Conservation (phyloP, 352 stramenopile species). For the Phytopythium sindhum region DNA sequence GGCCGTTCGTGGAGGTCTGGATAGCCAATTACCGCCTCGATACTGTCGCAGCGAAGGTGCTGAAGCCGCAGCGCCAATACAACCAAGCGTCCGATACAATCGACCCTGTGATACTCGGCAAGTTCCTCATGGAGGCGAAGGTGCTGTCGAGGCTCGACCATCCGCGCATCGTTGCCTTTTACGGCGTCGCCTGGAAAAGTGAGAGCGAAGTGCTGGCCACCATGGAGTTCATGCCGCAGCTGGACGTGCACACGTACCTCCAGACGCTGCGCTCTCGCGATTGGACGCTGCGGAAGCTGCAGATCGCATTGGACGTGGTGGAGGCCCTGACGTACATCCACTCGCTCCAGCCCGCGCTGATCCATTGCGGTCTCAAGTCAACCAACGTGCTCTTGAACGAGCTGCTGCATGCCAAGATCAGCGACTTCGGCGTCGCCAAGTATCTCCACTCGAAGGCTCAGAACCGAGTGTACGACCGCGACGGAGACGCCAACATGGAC, state of each 20-base stretch:
- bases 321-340: slow-evolving; percentile 37
- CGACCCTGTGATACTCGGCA: slow-evolving; percentile 26
- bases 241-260: slow-evolving; percentile 28
- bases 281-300: slow-evolving; percentile 34
- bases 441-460: slow-evolving; percentile 4
- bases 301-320: slow-evolving; percentile 41
- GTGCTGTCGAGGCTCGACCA: slow-evolving; percentile 46
- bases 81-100: slow-evolving; percentile 17
- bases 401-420: slow-evolving; percentile 20
- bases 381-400: slow-evolving; percentile 20
- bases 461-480: background rate
- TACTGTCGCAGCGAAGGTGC: slow-evolving; percentile 33
- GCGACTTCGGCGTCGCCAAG: slow-evolving; percentile 26
- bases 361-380: slow-evolving; percentile 29
- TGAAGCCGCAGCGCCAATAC: slow-evolving; percentile 24
- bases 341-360: slow-evolving; percentile 17
- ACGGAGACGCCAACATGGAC: slow-evolving; percentile 12
- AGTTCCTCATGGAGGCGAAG: slow-evolving; percentile 52
- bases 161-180: slow-evolving; percentile 48
- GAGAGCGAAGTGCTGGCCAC: slow-evolving; percentile 30
- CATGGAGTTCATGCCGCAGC: slow-evolving; percentile 45
- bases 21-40: slow-evolving; percentile 35
- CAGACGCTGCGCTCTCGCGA: slow-evolving; percentile 9
- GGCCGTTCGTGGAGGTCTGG: slow-evolving; percentile 39
- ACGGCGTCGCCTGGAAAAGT: slow-evolving; percentile 37